These are phyloP conservation scores for Discostella stelligera DNA, from an alignment of 352 stramenopile species.

Conservation along the genomic window DNA sequence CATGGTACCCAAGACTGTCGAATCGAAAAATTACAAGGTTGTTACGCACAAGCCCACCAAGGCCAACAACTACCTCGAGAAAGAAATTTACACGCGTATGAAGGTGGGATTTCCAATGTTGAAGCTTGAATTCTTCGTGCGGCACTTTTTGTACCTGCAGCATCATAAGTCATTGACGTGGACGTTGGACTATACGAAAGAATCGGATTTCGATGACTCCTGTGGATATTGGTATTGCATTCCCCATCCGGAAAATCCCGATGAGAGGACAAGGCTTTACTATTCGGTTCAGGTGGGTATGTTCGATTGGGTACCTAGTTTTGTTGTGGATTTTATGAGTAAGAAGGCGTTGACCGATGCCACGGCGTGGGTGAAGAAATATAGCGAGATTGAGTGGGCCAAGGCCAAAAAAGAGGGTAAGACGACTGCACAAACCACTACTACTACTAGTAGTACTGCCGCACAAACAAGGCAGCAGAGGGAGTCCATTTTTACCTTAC, in stretches of 20 bases:
- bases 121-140: conserved; percentile 60
- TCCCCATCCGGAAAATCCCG: conserved; percentile 53
- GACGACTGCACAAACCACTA: not conserved
- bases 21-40: conserved; percentile 64
- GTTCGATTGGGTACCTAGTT: conserved; percentile 62
- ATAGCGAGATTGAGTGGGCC: conserved; percentile 52
- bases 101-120: conserved; percentile 56
- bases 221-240: conserved; percentile 63
- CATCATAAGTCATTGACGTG: conserved; percentile 52
- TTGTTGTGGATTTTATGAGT: conserved; percentile 61
- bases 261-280: conserved; percentile 48
- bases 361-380: conserved; percentile 64
- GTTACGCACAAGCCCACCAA: conserved; percentile 41
- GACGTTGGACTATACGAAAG: conserved; percentile 62
- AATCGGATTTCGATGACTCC: conserved; percentile 62
- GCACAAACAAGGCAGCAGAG: not conserved
- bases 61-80: conserved; percentile 45
- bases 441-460: not conserved
- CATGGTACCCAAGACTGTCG: conserved; percentile 59
- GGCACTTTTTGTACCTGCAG: conserved; percentile 51
- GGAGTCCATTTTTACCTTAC: conserved; percentile 27
- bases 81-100: conserved; percentile 59
- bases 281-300: conserved; percentile 60
- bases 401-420: conserved; percentile 33
- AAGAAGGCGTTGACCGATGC: conserved; percentile 64